Base-by-base conservation (phyloP, 495 filamentous ascomycete species). In the Xylaria sp. region DNA sequence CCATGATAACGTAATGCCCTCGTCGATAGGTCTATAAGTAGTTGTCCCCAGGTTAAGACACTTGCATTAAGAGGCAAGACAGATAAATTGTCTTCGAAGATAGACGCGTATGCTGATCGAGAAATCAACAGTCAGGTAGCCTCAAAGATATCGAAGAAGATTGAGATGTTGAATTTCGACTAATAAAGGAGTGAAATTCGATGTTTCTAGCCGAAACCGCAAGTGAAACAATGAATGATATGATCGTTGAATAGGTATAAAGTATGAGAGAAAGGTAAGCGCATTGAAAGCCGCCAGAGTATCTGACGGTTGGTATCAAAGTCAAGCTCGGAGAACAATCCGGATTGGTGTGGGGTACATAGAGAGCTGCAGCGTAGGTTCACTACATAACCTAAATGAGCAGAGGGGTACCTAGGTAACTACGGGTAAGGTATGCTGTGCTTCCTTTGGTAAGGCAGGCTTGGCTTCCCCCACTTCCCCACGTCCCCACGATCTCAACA, bases 1-100 rank as follows among this genome's bases (percentile, higher is more conserved):
- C 14, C 69, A 71, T 69, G 31, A 17, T 65, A 19, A 24, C 19
- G 53, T 65, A 19, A 24, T 15, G 53, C 43, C 11, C 31, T 44
- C 17, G 65, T 21, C 31, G n/a, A 21, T 58, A 21, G 52, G 1
- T 26, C 11, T 35, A 26, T 17, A 41, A 67, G 46, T 29, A 29
- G 48, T 41, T 1, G 40, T 41, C 35, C 43, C 9, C 11, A 11
- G 6, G 33, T 0, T n/a, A 14, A 55, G 15, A 12, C n/a, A 19
- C 46, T 29, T 55, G 48, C n/a, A 29, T 31, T 15, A 55, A 35
- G 35, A 40, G 4, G 14, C 8, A 26, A 41, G 12, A 19, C 11
- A 53, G 46, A 24, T 41, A 61, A n/a, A 19, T 31, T 14, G 24
- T 24, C 29, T 12, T 17, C 24, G 26, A 62, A 62, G 37, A 24